phyloP scores from a whole-genome alignment of 768 basidiomycete genomes.

The Suillus sp. region DNA sequence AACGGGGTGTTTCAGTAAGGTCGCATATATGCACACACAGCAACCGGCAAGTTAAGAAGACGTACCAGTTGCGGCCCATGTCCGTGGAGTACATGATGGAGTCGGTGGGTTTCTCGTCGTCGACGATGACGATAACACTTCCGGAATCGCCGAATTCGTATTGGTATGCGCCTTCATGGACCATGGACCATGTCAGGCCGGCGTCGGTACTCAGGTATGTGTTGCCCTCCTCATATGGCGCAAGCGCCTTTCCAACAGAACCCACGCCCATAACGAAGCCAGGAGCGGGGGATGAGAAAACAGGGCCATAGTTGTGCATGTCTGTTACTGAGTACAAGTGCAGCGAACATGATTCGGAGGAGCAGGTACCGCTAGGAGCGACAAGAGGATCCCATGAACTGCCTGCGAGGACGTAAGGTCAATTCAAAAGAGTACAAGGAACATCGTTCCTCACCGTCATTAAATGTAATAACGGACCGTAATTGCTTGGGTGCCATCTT shows the following conservation, averaged over 20 bases:
- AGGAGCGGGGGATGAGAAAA: constrained; percentile 94
- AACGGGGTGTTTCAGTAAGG: not conserved
- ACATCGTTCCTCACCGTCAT: constrained; percentile 61
- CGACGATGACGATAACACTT: constrained; percentile 75
- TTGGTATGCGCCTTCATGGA: constrained; percentile 75
- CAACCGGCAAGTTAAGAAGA: constrained; percentile 9
- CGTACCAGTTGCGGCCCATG: constrained; percentile 82
- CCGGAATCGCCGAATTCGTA: constrained; percentile 96
- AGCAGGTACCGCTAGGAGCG: constrained; percentile 59
- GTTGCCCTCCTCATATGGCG: constrained; percentile 82
- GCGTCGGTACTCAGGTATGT: constrained; percentile 93
- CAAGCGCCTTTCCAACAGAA: constrained; percentile 68
- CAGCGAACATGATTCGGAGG: constrained; percentile 69
- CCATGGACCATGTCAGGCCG: constrained; percentile 85
- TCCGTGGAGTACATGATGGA: constrained; percentile 78
- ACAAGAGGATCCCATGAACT: constrained; percentile 77
- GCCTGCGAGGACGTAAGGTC: constrained; percentile 33
- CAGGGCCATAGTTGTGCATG: constrained; percentile 90
- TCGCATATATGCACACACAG: not conserved
- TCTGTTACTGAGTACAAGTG: constrained; percentile 93
- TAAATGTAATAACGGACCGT: constrained; percentile 82
- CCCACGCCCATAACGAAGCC: constrained; percentile 98
- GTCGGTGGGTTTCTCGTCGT: constrained; percentile 81
- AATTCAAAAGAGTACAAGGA: constrained; percentile 3
- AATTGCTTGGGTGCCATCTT: constrained; percentile 70